A percentile compares a stretch with the other conserved stretches of the same genome.
Conservation (phyloP, 1,139 yeast species). For the Blastobotrys indianensis region DNA sequence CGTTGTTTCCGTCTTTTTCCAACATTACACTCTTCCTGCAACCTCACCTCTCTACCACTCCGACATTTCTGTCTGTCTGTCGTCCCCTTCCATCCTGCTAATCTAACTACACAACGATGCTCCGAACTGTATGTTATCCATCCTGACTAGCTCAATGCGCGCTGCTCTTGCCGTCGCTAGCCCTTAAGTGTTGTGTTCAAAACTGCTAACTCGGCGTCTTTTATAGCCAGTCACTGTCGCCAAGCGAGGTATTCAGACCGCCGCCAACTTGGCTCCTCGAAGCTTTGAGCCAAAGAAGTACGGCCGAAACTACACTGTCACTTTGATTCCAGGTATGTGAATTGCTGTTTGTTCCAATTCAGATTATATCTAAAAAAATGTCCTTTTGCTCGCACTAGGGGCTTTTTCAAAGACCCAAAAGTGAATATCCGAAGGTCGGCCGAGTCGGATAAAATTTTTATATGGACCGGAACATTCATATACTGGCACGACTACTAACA, state of each 20-base stretch:
- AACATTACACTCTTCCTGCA: no score
- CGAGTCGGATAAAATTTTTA: slow-evolving; percentile 4
- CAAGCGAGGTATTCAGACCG: slow-evolving; percentile 21
- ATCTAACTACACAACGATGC: neutral
- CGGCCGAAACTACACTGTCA: slow-evolving; percentile 90
- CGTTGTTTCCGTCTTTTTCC: no score
- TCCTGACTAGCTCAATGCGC: no score
- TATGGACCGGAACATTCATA: neutral
- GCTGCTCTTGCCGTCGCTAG: no score
- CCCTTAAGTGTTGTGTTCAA: no score
- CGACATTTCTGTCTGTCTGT: neutral
- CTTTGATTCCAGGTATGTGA: slow-evolving; percentile 72
- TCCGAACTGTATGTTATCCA: no score
- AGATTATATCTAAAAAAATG: no score
- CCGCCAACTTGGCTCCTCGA: slow-evolving; percentile 20
- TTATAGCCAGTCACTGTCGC: slow-evolving; percentile 10
- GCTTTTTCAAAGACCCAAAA: no score
- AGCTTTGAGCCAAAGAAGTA: slow-evolving; percentile 74
- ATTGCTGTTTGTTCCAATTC: neutral
- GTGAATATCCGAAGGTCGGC: slow-evolving; percentile 1
- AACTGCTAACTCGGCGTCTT: no score
- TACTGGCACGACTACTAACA: neutral
- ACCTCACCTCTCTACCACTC: neutral
- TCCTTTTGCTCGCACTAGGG: no score
- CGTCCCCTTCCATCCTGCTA: neutral